Evolutionary conservation across 148 eudicot genomes (phyloP).

Genomic region (Bassia scoparia): DNA sequence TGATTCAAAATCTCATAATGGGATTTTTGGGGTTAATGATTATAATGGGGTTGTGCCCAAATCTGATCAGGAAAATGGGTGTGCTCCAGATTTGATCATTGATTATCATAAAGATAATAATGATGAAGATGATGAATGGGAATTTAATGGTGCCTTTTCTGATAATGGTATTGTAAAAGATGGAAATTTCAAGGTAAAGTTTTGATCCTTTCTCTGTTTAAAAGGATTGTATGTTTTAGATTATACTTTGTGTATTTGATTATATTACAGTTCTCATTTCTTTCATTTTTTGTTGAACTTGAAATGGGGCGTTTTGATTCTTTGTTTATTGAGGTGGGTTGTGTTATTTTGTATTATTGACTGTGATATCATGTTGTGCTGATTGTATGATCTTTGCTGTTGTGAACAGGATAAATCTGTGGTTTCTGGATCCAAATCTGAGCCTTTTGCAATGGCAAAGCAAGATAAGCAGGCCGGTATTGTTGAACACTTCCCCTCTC

Average conservation of each 20-base stretch:
- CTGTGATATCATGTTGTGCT: not conserved
- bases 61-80: slow-evolving; percentile 12
- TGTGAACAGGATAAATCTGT: slow-evolving; percentile 16
- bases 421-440: slow-evolving; percentile 3
- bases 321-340: not conserved
- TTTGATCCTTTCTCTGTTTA: not conserved
- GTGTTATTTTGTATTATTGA: not conserved
- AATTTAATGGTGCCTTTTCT: slow-evolving; percentile 57
- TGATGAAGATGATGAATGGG: slow-evolving; percentile 66
- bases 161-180: slow-evolving; percentile 18
- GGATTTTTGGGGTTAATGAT: slow-evolving; percentile 13
- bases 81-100: slow-evolving; percentile 18
- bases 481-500: slow-evolving; percentile 14
- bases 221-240: not conserved
- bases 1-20: slow-evolving; percentile 20
- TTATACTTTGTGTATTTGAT: not conserved
- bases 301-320: not conserved
- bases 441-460: not conserved
- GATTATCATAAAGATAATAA: slow-evolving; percentile 4
- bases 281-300: too few species aligned
- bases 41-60: slow-evolving; percentile 21
- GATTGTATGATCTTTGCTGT: not conserved
- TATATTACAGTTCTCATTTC: not conserved
- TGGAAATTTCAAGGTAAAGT: slow-evolving; percentile 38
- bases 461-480: slow-evolving; percentile 36